phyloP scores from a whole-genome alignment of 2,329 filamentous ascomycete species.

The Corniculantispora saksenae region DNA sequence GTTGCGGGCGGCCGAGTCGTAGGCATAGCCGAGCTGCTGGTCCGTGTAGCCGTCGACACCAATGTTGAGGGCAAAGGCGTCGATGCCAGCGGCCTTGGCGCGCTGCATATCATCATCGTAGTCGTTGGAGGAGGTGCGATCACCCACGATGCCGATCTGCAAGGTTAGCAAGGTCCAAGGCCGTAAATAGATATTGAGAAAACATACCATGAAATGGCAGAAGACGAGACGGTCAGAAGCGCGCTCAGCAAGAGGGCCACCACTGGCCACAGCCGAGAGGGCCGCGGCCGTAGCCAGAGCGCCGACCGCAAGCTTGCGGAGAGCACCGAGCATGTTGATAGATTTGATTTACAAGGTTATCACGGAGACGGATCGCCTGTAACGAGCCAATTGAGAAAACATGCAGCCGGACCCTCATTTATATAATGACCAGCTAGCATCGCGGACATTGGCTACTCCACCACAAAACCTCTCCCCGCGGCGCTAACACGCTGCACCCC shows the following conservation, averaged over 20 bases:
- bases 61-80: constrained; percentile 54
- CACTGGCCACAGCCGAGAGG: constrained; percentile 19
- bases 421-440: neutral
- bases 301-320: constrained; percentile 23
- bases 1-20: constrained; percentile 37
- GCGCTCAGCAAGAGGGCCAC: constrained; percentile 23
- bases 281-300: constrained; percentile 22
- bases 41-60: constrained; percentile 43
- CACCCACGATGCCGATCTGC: constrained; percentile 47
- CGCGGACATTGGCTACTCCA: neutral
- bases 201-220: constrained; percentile 44
- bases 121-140: constrained; percentile 42
- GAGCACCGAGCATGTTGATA: constrained; percentile 16
- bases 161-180: neutral
- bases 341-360: neutral
- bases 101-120: constrained; percentile 50
- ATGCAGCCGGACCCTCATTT: neutral
- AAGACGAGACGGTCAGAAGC: constrained; percentile 37
- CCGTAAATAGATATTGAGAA: neutral
- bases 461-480: neutral
- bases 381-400: neutral
- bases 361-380: neutral
- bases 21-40: constrained; percentile 21
- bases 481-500: neutral
- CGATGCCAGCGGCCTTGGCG: constrained; percentile 45